Evolutionary conservation across 2,329 filamentous ascomycete species (phyloP).

Genomic region (Exutisphaerella laricina): DNA sequence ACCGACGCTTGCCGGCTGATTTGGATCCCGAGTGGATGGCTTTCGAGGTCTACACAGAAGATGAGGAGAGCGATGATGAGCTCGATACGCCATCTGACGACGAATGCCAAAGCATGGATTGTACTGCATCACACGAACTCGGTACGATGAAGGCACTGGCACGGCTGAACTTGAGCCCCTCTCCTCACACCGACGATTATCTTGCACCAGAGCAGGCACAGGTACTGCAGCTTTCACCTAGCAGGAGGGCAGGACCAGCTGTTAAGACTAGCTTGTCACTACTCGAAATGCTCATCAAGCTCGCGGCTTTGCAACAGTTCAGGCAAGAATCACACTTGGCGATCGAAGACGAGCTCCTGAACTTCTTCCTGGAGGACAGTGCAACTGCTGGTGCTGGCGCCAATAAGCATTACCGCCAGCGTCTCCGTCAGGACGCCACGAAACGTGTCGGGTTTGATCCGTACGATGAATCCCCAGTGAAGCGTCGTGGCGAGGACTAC

Average conservation of each 20-base stretch:
- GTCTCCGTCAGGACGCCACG: conserved; percentile 55
- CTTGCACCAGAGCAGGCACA: conserved; percentile 9
- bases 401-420: conserved; percentile 56
- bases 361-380: conserved; percentile 73
- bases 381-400: conserved; percentile 61
- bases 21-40: conserved; percentile 89
- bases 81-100: conserved; percentile 33
- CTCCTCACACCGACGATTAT: conserved; percentile 5
- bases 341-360: conserved; percentile 81
- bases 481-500: conserved; percentile 61
- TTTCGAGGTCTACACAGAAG: conserved; percentile 73
- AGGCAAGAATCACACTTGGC: conserved; percentile 84
- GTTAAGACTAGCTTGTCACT: conserved; percentile 69
- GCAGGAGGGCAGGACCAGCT: conserved; percentile 24
- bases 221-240: conserved; percentile 31
- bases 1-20: conserved; percentile 42
- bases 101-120: conserved; percentile 14
- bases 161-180: conserved; percentile 40
- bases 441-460: conserved; percentile 64
- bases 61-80: conserved; percentile 47
- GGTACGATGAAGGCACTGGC: conserved; percentile 40
- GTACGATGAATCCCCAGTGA: conserved; percentile 65
- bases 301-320: conserved; percentile 84
- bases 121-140: conserved; percentile 37
- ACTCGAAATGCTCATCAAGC: conserved; percentile 79